Percentiles rank a stretch among this genome's conserved stretches.
phyloP scores from a whole-genome alignment of 2,329 filamentous ascomycete genomes.

The Fusarium devonianum region DNA sequence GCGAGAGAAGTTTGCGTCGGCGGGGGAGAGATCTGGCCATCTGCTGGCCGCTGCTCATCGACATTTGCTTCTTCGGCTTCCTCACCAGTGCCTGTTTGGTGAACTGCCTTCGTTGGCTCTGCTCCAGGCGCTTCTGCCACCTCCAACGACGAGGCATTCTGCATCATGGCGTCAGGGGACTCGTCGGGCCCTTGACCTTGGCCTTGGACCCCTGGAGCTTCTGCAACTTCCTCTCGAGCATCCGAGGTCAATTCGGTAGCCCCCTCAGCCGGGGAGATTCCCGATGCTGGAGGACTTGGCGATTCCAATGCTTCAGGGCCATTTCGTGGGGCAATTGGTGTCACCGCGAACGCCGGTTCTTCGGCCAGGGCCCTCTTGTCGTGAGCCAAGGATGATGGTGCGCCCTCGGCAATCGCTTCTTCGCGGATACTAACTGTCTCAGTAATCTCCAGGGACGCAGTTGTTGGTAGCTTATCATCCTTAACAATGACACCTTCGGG shows the following conservation, averaged over 20 bases:
- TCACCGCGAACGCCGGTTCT: slow-evolving; percentile 9
- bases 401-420: slow-evolving; percentile 10
- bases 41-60: slow-evolving; percentile 14
- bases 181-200: slow-evolving; percentile 11
- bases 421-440: slow-evolving; percentile 21
- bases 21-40: slow-evolving; percentile 35
- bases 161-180: slow-evolving; percentile 27
- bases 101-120: slow-evolving; percentile 1
- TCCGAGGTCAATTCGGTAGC: slow-evolving; percentile 4
- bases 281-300: slow-evolving; percentile 7
- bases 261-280: slow-evolving; percentile 2
- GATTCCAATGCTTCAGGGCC: slow-evolving; percentile 5
- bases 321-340: slow-evolving; percentile 16
- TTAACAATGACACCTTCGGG: not conserved
- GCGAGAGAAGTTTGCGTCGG: slow-evolving; percentile 28
- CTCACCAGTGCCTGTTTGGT: slow-evolving; percentile 7
- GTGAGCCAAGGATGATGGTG: slow-evolving; percentile 3
- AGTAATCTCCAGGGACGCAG: slow-evolving; percentile 7
- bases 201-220: slow-evolving; percentile 8
- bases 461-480: slow-evolving; percentile 2
- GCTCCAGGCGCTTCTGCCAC: slow-evolving; percentile 1
- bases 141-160: slow-evolving; percentile 17
- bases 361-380: slow-evolving; percentile 7
- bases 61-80: slow-evolving; percentile 7
- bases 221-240: not conserved